Percentiles rank a stretch among this genome's conserved stretches.
phyloP scores from a whole-genome alignment of 106 monocot genomes.

The Narthecium ossifragum region DNA sequence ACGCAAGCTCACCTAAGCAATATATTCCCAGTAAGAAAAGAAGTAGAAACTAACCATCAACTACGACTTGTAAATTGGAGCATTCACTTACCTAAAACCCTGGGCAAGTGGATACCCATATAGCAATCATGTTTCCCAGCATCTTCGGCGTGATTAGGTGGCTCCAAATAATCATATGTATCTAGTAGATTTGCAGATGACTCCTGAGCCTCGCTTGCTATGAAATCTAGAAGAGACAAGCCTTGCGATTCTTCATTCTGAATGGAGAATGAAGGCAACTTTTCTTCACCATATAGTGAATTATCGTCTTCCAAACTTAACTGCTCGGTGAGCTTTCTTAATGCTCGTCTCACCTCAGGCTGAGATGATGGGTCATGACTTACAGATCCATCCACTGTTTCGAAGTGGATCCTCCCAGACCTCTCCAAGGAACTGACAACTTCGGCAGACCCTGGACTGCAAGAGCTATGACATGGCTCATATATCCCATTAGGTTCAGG shows the following conservation, averaged over 20 bases:
- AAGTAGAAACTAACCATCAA: background rate
- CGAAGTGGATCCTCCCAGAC: background rate
- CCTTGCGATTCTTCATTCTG: background rate
- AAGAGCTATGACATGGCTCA: background rate
- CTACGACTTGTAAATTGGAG: background rate
- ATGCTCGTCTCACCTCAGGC: background rate
- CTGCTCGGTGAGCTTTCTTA: conserved; percentile 27
- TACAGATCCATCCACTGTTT: background rate
- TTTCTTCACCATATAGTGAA: conserved; percentile 16
- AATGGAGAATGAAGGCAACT: background rate
- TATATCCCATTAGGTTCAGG: background rate
- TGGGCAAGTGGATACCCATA: conserved; percentile 2
- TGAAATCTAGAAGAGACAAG: background rate
- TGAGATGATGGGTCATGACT: background rate
- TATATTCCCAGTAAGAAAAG: background rate
- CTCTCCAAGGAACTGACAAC: background rate
- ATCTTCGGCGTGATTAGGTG: conserved; percentile 6
- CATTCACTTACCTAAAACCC: conserved; percentile 16
- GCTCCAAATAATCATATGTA: conserved; percentile 2
- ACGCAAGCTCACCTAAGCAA: background rate
- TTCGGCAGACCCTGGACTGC: background rate
- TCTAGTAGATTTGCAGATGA: conserved; percentile 2
- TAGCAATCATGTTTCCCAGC: conserved; percentile 7
- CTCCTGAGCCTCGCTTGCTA: background rate
- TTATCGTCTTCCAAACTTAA: conserved; percentile 48